Evolutionary conservation across 2,329 filamentous ascomycete species (phyloP).

Genomic region (Beauveria caledonica): DNA sequence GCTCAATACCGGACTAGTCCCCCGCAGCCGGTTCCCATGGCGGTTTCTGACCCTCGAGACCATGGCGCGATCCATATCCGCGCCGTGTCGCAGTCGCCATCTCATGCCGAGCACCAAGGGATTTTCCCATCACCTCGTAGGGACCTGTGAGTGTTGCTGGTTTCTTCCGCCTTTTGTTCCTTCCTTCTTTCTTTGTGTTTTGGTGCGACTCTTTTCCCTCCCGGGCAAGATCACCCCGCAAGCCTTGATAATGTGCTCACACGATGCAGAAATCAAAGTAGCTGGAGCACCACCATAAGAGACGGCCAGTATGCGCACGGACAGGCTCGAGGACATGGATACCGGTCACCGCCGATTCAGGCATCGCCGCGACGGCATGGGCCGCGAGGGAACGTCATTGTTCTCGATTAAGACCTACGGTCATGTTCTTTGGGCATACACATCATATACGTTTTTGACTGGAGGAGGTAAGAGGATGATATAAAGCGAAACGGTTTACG

Average conservation of each 20-base stretch:
- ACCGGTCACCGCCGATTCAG: slow-evolving; percentile 4
- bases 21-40: not conserved
- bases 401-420: not conserved
- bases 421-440: not conserved
- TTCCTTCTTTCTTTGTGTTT: no score
- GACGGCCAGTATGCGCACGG: not conserved
- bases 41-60: not conserved
- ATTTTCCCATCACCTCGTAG: slow-evolving; percentile 7
- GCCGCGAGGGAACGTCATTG: slow-evolving; percentile 1
- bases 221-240: not conserved
- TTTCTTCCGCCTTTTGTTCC: not conserved
- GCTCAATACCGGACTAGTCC: not conserved
- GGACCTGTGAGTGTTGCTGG: slow-evolving; percentile 10
- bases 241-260: slow-evolving; percentile 5
- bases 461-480: not conserved
- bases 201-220: not conserved
- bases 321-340: slow-evolving; percentile 2
- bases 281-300: not conserved
- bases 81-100: not conserved
- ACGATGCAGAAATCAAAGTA: slow-evolving; percentile 5
- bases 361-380: slow-evolving; percentile 6
- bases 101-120: not conserved
- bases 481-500: not conserved
- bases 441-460: slow-evolving; percentile 2
- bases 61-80: slow-evolving; percentile 1